Evolutionary conservation across 2,329 filamentous ascomycete genomes (phyloP), one percentile per base, ranked within the genome.

Genomic region (Diplodia sapinea): DNA sequence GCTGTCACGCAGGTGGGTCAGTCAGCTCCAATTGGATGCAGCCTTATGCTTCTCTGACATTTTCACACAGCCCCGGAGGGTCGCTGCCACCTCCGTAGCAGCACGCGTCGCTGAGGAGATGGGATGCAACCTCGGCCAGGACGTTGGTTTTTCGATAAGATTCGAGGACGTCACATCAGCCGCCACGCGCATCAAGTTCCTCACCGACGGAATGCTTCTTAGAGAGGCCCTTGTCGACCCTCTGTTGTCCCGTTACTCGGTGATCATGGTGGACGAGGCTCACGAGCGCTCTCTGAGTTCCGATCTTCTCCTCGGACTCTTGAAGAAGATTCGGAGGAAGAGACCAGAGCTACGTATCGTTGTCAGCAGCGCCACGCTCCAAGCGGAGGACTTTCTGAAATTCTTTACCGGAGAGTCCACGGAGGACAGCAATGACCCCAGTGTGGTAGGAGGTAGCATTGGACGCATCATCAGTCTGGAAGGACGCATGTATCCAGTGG

Each of bases 251-350:
- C 87, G 93, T 12, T 99, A 99, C 77, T 96, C 93, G 0, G 91
- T 97, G 54, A 92, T 99, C 73, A 97, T 99, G 93, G 91, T 99
- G 8, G 95, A 99, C 76, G 94, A 98, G 80, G 95, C 94, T 7
- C 95, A 99, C 76, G 94, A 98, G 79, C 86, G 95, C 65, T 97
- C 93, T 59, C 86, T 98, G 68, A 96, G 92, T 77, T 96, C 94
- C 0, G 95, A 99, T 75, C 87, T 99, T 13, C 83, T 98, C 8
- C 85, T 99, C 3, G 94, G 95, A 0, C 82, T 98, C 15, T 79
- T 99, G 49, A 97, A 96, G 78, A 98, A 98, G 78, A 94, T 99
- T 62, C 82, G 88, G 66, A 92, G 88, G 77, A 90, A 88, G 74
- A 85, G 95, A 52, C 86, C 90, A 8, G 94, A 97, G 68, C 80